Conservation (phyloP, 2,329 filamentous ascomycete species). For the Ascochyta rabiei region DNA sequence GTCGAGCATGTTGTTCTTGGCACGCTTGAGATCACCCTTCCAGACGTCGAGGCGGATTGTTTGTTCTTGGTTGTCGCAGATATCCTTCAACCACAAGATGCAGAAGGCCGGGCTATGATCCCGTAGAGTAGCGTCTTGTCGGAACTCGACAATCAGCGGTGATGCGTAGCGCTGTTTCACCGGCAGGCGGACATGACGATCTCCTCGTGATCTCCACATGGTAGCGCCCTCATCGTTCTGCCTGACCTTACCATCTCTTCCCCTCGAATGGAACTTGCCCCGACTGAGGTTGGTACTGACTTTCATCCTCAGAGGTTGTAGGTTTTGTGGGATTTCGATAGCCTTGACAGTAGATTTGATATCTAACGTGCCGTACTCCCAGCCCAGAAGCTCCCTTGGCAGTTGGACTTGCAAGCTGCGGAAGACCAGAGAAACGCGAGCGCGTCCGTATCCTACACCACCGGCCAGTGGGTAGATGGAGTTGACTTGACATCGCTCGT, state of each 20-base stretch:
- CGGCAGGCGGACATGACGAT: slow-evolving; percentile 58
- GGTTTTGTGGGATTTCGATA: slow-evolving; percentile 57
- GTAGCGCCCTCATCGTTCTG: slow-evolving; percentile 44
- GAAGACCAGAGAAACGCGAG: slow-evolving; percentile 74
- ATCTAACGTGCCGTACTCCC: slow-evolving; percentile 74
- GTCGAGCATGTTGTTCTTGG: slow-evolving; percentile 54
- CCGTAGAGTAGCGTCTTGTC: slow-evolving; percentile 58
- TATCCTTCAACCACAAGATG: slow-evolving; percentile 72
- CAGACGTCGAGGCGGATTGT: slow-evolving; percentile 67
- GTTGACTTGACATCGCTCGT: slow-evolving; percentile 68
- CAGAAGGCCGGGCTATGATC: slow-evolving; percentile 67
- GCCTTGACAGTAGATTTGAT: slow-evolving; percentile 60
- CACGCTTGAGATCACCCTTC: slow-evolving; percentile 67
- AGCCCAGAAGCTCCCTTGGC: slow-evolving; percentile 65
- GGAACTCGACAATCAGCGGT: slow-evolving; percentile 63
- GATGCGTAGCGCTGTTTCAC: slow-evolving; percentile 67
- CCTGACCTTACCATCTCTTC: slow-evolving; percentile 33
- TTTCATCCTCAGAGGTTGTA: slow-evolving; percentile 62
- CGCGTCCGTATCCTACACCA: slow-evolving; percentile 73
- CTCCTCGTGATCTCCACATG: slow-evolving; percentile 60
- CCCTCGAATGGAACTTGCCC: slow-evolving; percentile 62
- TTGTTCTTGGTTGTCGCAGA: slow-evolving; percentile 69
- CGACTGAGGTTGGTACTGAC: slow-evolving; percentile 63
- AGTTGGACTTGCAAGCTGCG: slow-evolving; percentile 69
- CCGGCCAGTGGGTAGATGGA: slow-evolving; percentile 71